Conservation (phyloP, 116 monocot genomes). For the Iris pallida region DNA sequence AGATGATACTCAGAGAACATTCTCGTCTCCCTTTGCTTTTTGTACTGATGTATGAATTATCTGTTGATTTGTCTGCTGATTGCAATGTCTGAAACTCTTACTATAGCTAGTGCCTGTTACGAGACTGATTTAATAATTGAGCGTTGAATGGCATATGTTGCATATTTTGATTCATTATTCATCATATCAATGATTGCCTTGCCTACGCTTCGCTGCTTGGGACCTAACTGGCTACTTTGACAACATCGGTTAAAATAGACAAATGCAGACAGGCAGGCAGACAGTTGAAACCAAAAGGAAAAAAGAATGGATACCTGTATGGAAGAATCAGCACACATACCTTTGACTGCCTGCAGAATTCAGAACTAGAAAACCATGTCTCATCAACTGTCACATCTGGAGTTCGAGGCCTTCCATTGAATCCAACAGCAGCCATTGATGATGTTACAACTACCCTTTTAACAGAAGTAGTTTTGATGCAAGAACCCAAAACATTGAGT, state of each 20-base stretch:
- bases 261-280: neutral
- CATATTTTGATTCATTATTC: neutral
- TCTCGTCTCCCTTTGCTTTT: no score
- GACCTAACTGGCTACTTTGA: neutral
- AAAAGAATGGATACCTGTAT: neutral
- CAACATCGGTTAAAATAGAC: neutral
- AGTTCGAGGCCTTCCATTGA: conserved; percentile 37
- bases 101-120: no score
- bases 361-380: conserved; percentile 67
- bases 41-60: no score
- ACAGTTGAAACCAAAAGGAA: conserved; percentile 7
- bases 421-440: conserved; percentile 55
- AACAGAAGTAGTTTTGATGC: conserved; percentile 41
- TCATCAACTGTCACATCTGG: conserved; percentile 68
- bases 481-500: conserved; percentile 53
- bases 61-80: no score
- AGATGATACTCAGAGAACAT: no score
- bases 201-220: neutral
- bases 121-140: neutral
- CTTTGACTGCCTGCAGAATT: conserved; percentile 26
- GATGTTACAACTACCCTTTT: conserved; percentile 61
- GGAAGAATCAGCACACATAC: conserved; percentile 13
- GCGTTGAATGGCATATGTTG: neutral
- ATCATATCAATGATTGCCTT: neutral
- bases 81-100: no score